Base-by-base conservation (phyloP, 176 grass and related monocot species). In the Phragmites australis region DNA sequence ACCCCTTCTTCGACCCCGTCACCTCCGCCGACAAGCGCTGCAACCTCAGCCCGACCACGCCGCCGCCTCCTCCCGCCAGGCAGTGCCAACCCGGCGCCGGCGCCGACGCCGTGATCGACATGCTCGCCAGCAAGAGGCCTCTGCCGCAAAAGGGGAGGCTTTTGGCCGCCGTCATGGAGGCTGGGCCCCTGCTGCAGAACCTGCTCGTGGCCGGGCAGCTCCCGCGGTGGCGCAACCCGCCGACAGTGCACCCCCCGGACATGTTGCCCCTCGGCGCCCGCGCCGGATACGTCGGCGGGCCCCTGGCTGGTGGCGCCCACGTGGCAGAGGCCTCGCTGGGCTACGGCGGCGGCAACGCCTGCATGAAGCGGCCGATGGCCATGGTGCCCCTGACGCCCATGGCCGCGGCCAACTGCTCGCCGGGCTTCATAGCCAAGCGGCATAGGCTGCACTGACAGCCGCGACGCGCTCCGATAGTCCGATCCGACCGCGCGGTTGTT, bases 141-240 rank as follows among this genome's bases (percentile, higher is more conserved):
- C 82, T 94, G 68, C 92, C 94, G 16, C 85, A 79, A 40, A 89
- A 78, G 46, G 94, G 94, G 5, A 72, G 89, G 21, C 62, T 97
- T 23, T 49, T 97, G 65, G 74, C 86, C 85, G 74, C 68, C 86
- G 92, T 97, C 74, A 88, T 97, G 80, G 90, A 92, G 69, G 87
- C 92, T 0, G 94, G 92, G 0, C 88, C 90, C 0, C 70, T 94
- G 59, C 87, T 97, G 67, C 89, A 97, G 85, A 97, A 86, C 44
- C 80, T 97, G 3, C 84, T 97, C 82, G 85, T 92, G 8, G 90
- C 94, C 4, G 94, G 94, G 0, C 88, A 87, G 23, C 86, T 97
- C 17, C 94, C 94, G 17, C 81, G 85, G 8, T 94, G 94, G 94
- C 84, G 85, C 70, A 94, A 97, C 76, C 94, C 92, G 11, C 92